A percentile compares a stretch with the other conserved stretches of the same genome.
Evolutionary conservation across 345 rosid genomes (phyloP).

Genomic region (Clarkia xantiana): DNA sequence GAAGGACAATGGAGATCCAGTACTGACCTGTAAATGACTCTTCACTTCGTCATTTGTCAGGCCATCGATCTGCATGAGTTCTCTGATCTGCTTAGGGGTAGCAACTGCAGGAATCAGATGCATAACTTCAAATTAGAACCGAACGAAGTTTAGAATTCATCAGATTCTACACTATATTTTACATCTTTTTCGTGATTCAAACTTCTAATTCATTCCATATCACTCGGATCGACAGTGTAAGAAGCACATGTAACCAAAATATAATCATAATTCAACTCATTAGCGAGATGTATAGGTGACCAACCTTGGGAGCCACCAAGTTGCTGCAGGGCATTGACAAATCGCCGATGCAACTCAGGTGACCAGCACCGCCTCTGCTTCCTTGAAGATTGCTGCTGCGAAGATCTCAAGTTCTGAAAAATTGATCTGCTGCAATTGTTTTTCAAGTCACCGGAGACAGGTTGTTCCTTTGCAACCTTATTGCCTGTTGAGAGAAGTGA

Average conservation of each 20-base stretch:
- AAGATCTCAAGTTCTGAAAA: slow-evolving; percentile 20
- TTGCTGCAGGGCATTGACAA: slow-evolving; percentile 66
- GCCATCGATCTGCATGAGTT: slow-evolving; percentile 92
- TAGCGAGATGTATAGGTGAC: slow-evolving; percentile 25
- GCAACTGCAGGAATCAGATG: slow-evolving; percentile 39
- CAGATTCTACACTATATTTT: too few species aligned
- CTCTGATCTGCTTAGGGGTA: slow-evolving; percentile 94
- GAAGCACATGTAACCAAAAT: not conserved
- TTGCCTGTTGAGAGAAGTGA: slow-evolving; percentile 43
- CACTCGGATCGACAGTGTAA: not conserved
- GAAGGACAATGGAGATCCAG: not conserved
- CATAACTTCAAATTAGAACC: slow-evolving; percentile 1
- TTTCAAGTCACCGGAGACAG: slow-evolving; percentile 30
- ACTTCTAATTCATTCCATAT: too few species aligned
- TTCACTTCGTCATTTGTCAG: slow-evolving; percentile 98
- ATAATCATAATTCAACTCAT: slow-evolving; percentile 11
- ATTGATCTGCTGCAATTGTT: slow-evolving; percentile 26
- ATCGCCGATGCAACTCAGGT: slow-evolving; percentile 72
- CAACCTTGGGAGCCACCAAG: slow-evolving; percentile 90
- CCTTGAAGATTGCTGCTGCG: slow-evolving; percentile 38
- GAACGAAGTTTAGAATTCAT: not conserved
- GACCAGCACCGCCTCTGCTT: slow-evolving; percentile 97
- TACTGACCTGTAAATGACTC: slow-evolving; percentile 86
- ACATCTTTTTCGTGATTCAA: too few species aligned
- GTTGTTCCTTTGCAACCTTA: slow-evolving; percentile 42